phyloP scores from a whole-genome alignment of 495 filamentous ascomycete species.

The Neurospora intermedia region DNA sequence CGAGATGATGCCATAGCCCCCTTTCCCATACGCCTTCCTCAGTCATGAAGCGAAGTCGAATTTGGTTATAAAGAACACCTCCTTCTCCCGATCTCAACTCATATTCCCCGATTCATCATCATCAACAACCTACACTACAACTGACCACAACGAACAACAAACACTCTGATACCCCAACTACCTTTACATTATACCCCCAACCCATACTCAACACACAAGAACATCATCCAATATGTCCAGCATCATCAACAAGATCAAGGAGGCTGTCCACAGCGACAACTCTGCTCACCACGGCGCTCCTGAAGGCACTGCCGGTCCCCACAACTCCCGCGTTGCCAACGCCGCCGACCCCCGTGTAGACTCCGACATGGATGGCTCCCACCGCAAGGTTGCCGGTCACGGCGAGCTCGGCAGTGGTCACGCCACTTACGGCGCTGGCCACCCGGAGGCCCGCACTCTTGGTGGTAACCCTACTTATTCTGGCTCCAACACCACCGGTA shows the following conservation, averaged over 20 bases:
- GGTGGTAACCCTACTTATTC: background rate
- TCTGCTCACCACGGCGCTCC: constrained; percentile 16
- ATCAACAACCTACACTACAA: background rate
- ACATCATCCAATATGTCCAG: constrained; percentile 46
- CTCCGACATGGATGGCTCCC: constrained; percentile 28
- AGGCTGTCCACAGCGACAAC: constrained; percentile 44
- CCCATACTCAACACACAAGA: constrained; percentile 2
- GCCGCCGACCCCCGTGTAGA: constrained; percentile 40
- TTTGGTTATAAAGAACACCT: background rate
- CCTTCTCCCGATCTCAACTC: background rate
- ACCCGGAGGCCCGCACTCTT: background rate
- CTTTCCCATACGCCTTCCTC: background rate
- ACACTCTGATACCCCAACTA: constrained; percentile 3
- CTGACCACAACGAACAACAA: background rate
- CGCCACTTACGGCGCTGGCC: background rate
- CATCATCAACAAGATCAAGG: constrained; percentile 65
- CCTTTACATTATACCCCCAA: constrained; percentile 1
- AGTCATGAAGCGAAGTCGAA: background rate
- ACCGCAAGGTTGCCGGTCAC: constrained; percentile 19
- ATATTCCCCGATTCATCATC: background rate
- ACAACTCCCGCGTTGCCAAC: constrained; percentile 28
- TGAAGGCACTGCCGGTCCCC: constrained; percentile 32
- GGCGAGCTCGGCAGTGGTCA: constrained; percentile 10
- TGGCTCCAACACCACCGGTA: constrained; percentile 29
- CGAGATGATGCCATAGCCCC: background rate